Evolutionary conservation across 169 alveolate genomes (phyloP).

Genomic region (Eimeria sp.): DNA sequence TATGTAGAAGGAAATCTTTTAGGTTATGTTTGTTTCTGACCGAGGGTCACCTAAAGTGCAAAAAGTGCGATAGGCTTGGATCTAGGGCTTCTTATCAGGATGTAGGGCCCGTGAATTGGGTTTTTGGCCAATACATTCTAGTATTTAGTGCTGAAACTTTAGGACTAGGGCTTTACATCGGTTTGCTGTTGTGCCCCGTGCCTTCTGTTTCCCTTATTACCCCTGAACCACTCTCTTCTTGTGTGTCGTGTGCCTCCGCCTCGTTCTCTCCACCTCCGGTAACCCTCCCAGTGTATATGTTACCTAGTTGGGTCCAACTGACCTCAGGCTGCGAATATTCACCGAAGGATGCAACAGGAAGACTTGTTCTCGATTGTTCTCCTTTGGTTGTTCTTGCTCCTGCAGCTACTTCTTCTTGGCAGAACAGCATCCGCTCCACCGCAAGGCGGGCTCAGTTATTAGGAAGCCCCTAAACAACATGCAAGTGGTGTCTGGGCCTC

Average conservation of each 20-base stretch:
- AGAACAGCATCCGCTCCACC: constrained; percentile 77
- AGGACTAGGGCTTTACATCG: too few species aligned
- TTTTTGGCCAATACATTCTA: neutral
- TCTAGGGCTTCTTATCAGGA: neutral
- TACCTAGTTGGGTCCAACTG: neutral
- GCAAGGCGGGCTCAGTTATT: constrained; percentile 78
- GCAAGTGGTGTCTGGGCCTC: constrained; percentile 7
- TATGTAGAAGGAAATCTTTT: neutral
- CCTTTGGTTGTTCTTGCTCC: neutral
- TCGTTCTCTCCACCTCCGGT: neutral
- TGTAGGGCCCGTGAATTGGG: neutral
- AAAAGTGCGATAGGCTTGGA: neutral
- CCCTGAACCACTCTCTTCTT: neutral
- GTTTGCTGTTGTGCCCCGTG: neutral
- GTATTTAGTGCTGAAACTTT: neutral
- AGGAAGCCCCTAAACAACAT: constrained; percentile 53
- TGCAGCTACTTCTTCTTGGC: constrained; percentile 78
- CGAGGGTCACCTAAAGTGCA: neutral
- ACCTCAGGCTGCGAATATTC: neutral
- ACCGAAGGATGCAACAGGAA: neutral
- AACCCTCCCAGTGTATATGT: neutral
- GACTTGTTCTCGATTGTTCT: neutral
- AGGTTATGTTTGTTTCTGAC: neutral
- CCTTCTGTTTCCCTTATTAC: neutral
- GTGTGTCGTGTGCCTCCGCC: neutral